Percentiles rank a stretch among this genome's conserved stretches.
Evolutionary conservation across 2,329 filamentous ascomycete species (phyloP).

Genomic region (Cladosporium sp.): DNA sequence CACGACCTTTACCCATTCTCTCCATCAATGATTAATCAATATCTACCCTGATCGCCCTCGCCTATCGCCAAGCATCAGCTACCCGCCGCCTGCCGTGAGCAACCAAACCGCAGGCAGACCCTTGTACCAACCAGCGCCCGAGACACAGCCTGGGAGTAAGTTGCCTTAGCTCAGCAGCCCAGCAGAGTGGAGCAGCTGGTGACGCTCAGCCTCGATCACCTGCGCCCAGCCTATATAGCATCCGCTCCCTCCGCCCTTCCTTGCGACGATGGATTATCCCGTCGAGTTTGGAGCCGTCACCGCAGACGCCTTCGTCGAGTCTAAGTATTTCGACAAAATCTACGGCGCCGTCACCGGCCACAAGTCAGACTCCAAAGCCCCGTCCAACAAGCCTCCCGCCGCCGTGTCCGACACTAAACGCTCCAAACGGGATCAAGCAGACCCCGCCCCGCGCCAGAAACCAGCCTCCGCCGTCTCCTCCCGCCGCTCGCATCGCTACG

Average conservation of each 20-base stretch:
- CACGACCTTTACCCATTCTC: neutral
- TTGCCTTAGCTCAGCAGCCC: neutral
- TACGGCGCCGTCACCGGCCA: slow-evolving; percentile 10
- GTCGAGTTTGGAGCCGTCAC: slow-evolving; percentile 9
- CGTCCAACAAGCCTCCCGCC: neutral
- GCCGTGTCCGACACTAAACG: slow-evolving; percentile 9
- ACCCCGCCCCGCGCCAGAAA: slow-evolving; percentile 16
- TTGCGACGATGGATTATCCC: slow-evolving; percentile 13
- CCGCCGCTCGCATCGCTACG: slow-evolving; percentile 1
- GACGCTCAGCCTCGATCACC: slow-evolving; percentile 10
- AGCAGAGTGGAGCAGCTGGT: slow-evolving; percentile 7
- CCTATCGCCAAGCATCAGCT: neutral
- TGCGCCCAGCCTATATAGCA: slow-evolving; percentile 1
- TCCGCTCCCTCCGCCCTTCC: neutral
- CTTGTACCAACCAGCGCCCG: neutral
- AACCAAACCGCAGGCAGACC: slow-evolving; percentile 2
- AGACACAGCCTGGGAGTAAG: neutral
- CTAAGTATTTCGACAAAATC: slow-evolving; percentile 19
- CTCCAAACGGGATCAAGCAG: neutral
- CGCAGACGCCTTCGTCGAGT: slow-evolving; percentile 10
- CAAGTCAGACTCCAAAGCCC: neutral
- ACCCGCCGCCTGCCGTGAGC: neutral
- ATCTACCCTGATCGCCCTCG: neutral
- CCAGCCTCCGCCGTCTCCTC: slow-evolving; percentile 17
- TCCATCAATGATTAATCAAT: neutral